phyloP scores from a whole-genome alignment of 352 stramenopile genomes.

The Globisporangium nagaii region DNA sequence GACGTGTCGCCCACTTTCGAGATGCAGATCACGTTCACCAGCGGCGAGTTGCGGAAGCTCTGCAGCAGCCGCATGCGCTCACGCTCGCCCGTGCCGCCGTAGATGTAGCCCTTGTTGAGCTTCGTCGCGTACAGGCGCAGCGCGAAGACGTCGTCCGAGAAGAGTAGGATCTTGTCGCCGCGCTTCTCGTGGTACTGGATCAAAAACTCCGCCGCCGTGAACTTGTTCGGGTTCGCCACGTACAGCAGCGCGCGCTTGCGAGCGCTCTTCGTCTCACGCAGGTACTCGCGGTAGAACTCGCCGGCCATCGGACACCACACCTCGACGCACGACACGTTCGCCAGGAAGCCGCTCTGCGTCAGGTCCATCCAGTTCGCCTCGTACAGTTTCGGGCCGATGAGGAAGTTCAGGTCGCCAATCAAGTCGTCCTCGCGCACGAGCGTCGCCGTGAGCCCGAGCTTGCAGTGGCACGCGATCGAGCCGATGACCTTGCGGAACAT shows the following conservation, averaged over 20 bases:
- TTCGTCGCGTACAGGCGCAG: constrained; percentile 93
- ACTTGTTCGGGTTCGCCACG: constrained; percentile 99
- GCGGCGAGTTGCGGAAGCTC: constrained; percentile 77
- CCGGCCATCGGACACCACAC: constrained; percentile 99
- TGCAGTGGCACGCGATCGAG: constrained; percentile 95
- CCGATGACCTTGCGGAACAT: constrained; percentile 97
- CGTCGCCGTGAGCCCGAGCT: constrained; percentile 98
- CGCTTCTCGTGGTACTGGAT: constrained; percentile 97
- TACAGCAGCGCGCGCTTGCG: constrained; percentile 95
- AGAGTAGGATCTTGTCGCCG: constrained; percentile 99
- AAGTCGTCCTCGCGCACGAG: constrained; percentile 98
- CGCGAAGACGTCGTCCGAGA: constrained; percentile 98
- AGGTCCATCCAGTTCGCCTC: constrained; percentile 99
- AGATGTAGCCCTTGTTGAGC: constrained; percentile 93
- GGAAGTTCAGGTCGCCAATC: constrained; percentile 99
- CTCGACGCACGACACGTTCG: constrained; percentile 98
- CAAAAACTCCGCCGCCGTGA: constrained; percentile 94
- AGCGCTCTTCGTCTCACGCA: constrained; percentile 83
- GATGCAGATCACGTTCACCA: constrained; percentile 89
- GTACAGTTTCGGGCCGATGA: constrained; percentile 97
- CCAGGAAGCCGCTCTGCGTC: constrained; percentile 95
- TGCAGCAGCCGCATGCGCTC: constrained; percentile 85
- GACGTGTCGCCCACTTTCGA: constrained; percentile 98
- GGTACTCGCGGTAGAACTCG: constrained; percentile 94
- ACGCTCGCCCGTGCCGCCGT: constrained; percentile 94